phyloP scores from a whole-genome alignment of 2,329 filamentous ascomycete genomes.

The Aspergillus tanneri region DNA sequence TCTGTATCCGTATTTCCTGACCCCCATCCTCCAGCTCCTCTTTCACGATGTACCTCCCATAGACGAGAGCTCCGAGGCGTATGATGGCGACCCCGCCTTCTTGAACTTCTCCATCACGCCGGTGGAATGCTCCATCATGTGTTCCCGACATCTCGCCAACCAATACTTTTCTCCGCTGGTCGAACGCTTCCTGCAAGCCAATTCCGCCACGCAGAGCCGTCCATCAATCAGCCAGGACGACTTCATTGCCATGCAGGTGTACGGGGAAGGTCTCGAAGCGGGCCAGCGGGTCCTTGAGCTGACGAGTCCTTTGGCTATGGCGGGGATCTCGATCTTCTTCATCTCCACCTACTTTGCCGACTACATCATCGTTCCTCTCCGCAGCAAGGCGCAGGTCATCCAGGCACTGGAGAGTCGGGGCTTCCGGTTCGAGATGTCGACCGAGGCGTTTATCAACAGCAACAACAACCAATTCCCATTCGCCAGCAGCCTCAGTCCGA shows the following conservation, averaged over 20 bases:
- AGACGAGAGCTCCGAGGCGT: slow-evolving; percentile 43
- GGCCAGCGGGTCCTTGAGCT: slow-evolving; percentile 88
- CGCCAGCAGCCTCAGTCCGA: slow-evolving; percentile 39
- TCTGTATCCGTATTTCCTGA: slow-evolving; percentile 74
- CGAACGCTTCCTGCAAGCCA: slow-evolving; percentile 55
- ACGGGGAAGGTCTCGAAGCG: slow-evolving; percentile 84
- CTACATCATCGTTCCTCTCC: slow-evolving; percentile 85
- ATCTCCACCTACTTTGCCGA: slow-evolving; percentile 98
- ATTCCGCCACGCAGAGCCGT: slow-evolving; percentile 42
- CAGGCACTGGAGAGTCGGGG: slow-evolving; percentile 73
- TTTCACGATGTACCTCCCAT: slow-evolving; percentile 58
- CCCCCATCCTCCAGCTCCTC: slow-evolving; percentile 82
- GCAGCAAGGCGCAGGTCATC: slow-evolving; percentile 71
- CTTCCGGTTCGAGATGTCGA: slow-evolving; percentile 75
- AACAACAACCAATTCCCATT: slow-evolving; percentile 50
- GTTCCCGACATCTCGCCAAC: slow-evolving; percentile 70
- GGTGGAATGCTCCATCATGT: slow-evolving; percentile 89
- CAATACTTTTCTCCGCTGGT: slow-evolving; percentile 74
- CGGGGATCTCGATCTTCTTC: slow-evolving; percentile 95
- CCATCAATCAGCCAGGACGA: slow-evolving; percentile 78
- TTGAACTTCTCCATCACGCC: slow-evolving; percentile 92
- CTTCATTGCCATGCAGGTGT: slow-evolving; percentile 86
- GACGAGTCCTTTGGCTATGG: slow-evolving; percentile 84
- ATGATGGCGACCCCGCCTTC: slow-evolving; percentile 64
- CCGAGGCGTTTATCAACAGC: slow-evolving; percentile 64